Conservation (phyloP, 805 yeast species). For the Candida sphagnicola region DNA sequence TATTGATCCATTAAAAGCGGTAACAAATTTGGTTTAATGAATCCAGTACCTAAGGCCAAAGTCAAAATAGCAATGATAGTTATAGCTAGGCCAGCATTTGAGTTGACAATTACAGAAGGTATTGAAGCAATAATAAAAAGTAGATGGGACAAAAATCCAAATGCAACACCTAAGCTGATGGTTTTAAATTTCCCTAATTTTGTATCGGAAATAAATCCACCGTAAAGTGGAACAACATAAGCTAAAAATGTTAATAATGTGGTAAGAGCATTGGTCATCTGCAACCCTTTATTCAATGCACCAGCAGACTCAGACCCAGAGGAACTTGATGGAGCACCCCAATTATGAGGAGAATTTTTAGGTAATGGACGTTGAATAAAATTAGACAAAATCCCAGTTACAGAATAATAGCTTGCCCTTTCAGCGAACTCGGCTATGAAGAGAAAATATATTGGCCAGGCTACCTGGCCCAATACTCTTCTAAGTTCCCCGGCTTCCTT, state of each 20-base stretch:
- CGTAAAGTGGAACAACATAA: conserved; percentile 47
- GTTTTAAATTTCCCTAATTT: conserved; percentile 44
- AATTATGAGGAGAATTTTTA: conserved; percentile 32
- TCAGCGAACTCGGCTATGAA: conserved; percentile 51
- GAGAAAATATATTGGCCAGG: conserved; percentile 47
- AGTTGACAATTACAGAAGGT: conserved; percentile 34
- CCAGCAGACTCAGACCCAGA: conserved; percentile 39
- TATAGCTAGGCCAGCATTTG: conserved; percentile 38
- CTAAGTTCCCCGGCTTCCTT: conserved; percentile 23
- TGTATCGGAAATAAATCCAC: conserved; percentile 52
- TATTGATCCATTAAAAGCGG: conserved; percentile 45
- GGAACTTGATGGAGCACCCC: conserved; percentile 24
- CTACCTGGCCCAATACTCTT: conserved; percentile 44
- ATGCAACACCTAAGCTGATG: conserved; percentile 46
- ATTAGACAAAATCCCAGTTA: conserved; percentile 40
- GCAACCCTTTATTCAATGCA: conserved; percentile 45
- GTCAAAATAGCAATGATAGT: conserved; percentile 38
- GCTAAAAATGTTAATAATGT: conserved; percentile 46
- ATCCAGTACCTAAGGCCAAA: conserved; percentile 47
- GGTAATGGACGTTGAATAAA: conserved; percentile 53
- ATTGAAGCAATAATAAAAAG: conserved; percentile 47
- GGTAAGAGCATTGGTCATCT: conserved; percentile 45
- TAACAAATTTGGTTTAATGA: conserved; percentile 50
- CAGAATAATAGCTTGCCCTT: conserved; percentile 52
- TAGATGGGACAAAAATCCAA: conserved; percentile 46